Conservation (phyloP, 1,284 basidiomycete genomes). For the Trametes hirsuta region DNA sequence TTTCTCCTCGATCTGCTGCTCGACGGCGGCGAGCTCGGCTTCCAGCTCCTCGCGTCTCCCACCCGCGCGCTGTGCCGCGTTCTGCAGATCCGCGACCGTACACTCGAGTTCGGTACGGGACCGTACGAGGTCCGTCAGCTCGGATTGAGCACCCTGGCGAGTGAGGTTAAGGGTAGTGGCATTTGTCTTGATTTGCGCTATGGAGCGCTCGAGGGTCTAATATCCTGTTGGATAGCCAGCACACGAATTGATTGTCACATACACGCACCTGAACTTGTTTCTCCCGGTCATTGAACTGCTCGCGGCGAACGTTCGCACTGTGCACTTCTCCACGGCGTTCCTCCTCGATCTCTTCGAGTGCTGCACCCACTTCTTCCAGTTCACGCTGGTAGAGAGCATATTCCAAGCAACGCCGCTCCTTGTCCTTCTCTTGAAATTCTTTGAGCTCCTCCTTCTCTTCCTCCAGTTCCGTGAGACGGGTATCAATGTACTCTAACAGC, state of each 20-base stretch:
- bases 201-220: conserved; percentile 75
- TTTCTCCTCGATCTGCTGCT: conserved; percentile 63
- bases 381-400: conserved; percentile 94
- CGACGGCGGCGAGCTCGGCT: conserved; percentile 65
- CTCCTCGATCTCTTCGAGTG: conserved; percentile 83
- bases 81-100: conserved; percentile 79
- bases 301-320: conserved; percentile 77
- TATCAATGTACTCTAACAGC: conserved; percentile 89
- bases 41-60: conserved; percentile 68
- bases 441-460: conserved; percentile 98
- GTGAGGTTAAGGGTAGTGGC: conserved; percentile 72
- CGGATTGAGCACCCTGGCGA: conserved; percentile 73
- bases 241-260: not conserved
- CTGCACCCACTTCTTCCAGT: conserved; percentile 84
- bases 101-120: conserved; percentile 83
- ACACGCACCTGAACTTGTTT: conserved; percentile 75
- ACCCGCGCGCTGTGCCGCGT: conserved; percentile 61
- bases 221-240: not conserved
- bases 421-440: conserved; percentile 95
- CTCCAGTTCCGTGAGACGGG: conserved; percentile 88
- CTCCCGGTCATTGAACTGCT: conserved; percentile 84
- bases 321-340: conserved; percentile 86
- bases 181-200: conserved; percentile 71
- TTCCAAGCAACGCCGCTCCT: conserved; percentile 92
- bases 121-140: conserved; percentile 80